Evolutionary conservation across 768 basidiomycete species (phyloP).

Genomic region (Leccinum longicurvipes): DNA sequence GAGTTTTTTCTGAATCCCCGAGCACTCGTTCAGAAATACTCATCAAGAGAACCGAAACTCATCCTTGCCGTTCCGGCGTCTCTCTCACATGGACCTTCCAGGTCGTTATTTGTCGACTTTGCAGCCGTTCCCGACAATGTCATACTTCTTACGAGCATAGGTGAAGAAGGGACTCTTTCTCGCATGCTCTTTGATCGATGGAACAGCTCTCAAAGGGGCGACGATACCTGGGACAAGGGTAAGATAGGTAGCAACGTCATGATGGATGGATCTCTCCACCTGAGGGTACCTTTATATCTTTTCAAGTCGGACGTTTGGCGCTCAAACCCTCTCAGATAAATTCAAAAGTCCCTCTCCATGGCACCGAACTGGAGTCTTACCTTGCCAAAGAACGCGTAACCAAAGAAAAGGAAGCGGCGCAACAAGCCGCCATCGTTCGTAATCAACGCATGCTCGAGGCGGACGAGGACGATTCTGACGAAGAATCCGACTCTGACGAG

Average conservation of each 20-base stretch:
- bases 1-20: constrained; percentile 87
- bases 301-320: not conserved
- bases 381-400: constrained; percentile 69
- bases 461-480: constrained; percentile 82
- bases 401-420: constrained; percentile 82
- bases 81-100: constrained; percentile 88
- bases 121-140: constrained; percentile 82
- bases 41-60: constrained; percentile 86
- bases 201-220: constrained; percentile 77
- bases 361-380: constrained; percentile 80
- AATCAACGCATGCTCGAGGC: constrained; percentile 90
- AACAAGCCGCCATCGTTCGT: constrained; percentile 79
- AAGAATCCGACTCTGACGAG: constrained; percentile 63
- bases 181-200: constrained; percentile 80
- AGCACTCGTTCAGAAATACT: constrained; percentile 75
- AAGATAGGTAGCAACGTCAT: constrained; percentile 83
- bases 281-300: constrained; percentile 50
- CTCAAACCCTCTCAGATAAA: constrained; percentile 55
- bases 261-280: constrained; percentile 66
- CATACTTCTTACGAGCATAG: constrained; percentile 76
- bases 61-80: constrained; percentile 92
- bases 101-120: constrained; percentile 82
- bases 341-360: constrained; percentile 85
- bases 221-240: constrained; percentile 86
- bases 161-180: constrained; percentile 78